Conservation (phyloP, 257 asterid species). For the Nyctanthes arbortristis region DNA sequence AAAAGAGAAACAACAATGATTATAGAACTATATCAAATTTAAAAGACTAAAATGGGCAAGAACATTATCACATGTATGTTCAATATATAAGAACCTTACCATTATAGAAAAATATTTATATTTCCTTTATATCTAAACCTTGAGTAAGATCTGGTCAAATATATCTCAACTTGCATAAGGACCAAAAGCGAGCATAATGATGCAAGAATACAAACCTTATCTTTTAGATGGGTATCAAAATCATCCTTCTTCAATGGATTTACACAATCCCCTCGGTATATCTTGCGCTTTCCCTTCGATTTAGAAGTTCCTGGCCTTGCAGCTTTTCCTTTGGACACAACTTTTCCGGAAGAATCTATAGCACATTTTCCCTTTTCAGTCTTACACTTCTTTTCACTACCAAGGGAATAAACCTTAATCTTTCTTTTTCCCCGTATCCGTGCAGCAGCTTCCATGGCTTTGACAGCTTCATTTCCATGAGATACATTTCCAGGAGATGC, state of each 20-base stretch:
- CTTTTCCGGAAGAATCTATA: constrained; percentile 32
- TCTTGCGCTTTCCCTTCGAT: constrained; percentile 42
- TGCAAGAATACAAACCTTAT: constrained; percentile 48
- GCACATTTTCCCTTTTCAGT: constrained; percentile 37
- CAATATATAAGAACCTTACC: background rate
- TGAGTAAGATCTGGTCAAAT: constrained; percentile 10
- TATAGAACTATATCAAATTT: background rate
- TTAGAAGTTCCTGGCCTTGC: constrained; percentile 36
- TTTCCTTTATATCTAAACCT: constrained; percentile 3
- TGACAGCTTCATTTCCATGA: constrained; percentile 30
- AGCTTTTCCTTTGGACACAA: constrained; percentile 29
- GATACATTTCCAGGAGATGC: constrained; percentile 28
- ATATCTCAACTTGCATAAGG: constrained; percentile 1
- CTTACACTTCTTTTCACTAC: constrained; percentile 38
- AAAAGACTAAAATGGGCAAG: background rate
- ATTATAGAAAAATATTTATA: background rate
- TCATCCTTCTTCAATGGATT: constrained; percentile 27
- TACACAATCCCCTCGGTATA: constrained; percentile 34
- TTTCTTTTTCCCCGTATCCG: constrained; percentile 48
- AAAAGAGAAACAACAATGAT: constrained; percentile 1
- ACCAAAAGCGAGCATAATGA: constrained; percentile 17
- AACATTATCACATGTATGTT: background rate
- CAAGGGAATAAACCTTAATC: constrained; percentile 25
- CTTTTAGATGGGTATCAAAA: constrained; percentile 44
- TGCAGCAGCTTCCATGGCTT: constrained; percentile 33